Base-by-base conservation (phyloP, 129 eudicot genomes). In the Ambrosia artemisiifolia region DNA sequence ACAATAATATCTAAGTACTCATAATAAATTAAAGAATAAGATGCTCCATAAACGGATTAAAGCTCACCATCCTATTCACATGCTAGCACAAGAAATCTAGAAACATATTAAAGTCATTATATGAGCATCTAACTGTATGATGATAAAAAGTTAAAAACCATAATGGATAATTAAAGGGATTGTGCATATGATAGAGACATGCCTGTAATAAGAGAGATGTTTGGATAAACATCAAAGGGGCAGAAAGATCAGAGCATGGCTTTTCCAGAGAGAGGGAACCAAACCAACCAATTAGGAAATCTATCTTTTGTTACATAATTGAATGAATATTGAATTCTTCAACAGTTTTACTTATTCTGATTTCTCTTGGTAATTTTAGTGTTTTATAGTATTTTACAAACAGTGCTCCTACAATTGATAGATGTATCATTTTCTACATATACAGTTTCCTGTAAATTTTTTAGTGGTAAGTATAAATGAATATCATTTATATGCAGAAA, bases 151-250 rank as follows among this genome's bases (percentile, higher is more conserved):
- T 71, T 32, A 65, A 7, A 46, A 30, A 49, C 9, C 18, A 20
- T 47, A 44, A 75, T 71, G 67, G 67, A 76, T 65, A 42, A 75
- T 72, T 50, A 79, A 61, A 71, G 48, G 14, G 55, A 64, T 19
- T 38, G 46, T 70, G 80, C 53, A 33, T 63, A 36, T 70, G 78
- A 64, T 70, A 57, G 81, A 62, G 66, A 46, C 20, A 54, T 61
- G 28, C 3, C 20, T 51, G 57, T 10, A 51, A 44, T 10, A 51
- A 44, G 80, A 32, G 72, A 67, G 44, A 53, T 70, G 40, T 81
- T 72, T 76, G 92, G 92, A 87, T 84, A 81, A 56, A 73, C 81
- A 83, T 76, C 75, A 80, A 78, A 64, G 74, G 75, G 74, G 65
- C 75, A 67, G 56, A 46, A 46, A 42, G 38, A 57, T 55, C 24